Conservation (phyloP, 106 monocot genomes). For the Acorus calamus region DNA sequence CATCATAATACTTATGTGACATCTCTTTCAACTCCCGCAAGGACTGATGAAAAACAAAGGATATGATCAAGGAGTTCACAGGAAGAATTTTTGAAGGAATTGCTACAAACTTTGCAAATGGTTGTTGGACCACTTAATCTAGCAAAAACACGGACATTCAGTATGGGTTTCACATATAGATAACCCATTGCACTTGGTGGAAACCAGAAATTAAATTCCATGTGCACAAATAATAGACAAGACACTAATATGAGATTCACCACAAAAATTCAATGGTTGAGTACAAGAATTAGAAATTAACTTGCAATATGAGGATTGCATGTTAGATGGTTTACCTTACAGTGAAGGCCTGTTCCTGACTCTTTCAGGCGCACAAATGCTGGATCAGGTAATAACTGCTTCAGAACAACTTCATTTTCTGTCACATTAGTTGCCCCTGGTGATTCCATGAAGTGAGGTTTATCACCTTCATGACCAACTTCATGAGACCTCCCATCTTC, state of each 20-base stretch:
- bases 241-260: too few relatives aligned
- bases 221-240: too few relatives aligned
- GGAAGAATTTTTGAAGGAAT: too few relatives aligned
- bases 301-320: too few relatives aligned
- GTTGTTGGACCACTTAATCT: too few relatives aligned
- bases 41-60: conserved; percentile 40
- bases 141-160: too few relatives aligned
- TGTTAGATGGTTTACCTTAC: conserved; percentile 43
- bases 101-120: too few relatives aligned
- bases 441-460: conserved; percentile 5
- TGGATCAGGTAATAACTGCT: conserved; percentile 53
- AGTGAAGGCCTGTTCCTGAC: conserved; percentile 85
- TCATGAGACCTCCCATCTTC: conserved; percentile 15
- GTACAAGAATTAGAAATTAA: too few relatives aligned
- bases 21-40: conserved; percentile 77
- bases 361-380: conserved; percentile 78
- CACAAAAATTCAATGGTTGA: too few relatives aligned
- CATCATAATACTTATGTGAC: conserved; percentile 92
- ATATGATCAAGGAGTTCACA: not conserved
- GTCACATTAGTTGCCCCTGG: conserved; percentile 25
- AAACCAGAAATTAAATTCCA: too few relatives aligned
- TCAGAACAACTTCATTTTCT: conserved; percentile 44
- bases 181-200: too few relatives aligned
- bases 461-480: conserved; percentile 7
- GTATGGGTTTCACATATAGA: too few relatives aligned